Evolutionary conservation across 257 asterid species (phyloP).

Genomic region (Oldenlandia corymbosa): DNA sequence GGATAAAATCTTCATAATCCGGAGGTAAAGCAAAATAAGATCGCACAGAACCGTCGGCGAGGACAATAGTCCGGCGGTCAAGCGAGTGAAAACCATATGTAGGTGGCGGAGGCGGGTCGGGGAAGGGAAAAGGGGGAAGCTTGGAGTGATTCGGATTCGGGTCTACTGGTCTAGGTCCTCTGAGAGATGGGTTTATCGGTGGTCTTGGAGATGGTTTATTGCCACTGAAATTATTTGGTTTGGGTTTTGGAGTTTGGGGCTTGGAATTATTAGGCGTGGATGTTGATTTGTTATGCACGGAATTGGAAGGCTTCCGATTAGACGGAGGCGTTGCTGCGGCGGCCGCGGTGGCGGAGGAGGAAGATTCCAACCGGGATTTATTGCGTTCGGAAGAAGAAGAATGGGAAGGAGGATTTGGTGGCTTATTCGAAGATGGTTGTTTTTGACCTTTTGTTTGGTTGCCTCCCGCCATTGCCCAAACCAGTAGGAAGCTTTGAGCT

Average conservation of each 20-base stretch:
- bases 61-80: constrained; percentile 65
- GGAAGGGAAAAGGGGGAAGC: constrained; percentile 48
- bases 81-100: constrained; percentile 92
- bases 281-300: constrained; percentile 30
- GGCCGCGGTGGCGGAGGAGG: constrained; percentile 26
- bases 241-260: constrained; percentile 35
- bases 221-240: constrained; percentile 7
- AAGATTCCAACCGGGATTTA: constrained; percentile 45
- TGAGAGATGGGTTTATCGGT: constrained; percentile 13
- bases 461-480: constrained; percentile 45
- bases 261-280: constrained; percentile 30
- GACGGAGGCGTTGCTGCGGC: constrained; percentile 2
- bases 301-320: constrained; percentile 21
- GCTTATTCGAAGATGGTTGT: constrained; percentile 13
- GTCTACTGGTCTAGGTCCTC: constrained; percentile 15
- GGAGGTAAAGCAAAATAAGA: constrained; percentile 81
- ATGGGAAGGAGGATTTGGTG: constrained; percentile 33
- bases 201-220: constrained; percentile 19
- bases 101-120: constrained; percentile 83
- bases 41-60: constrained; percentile 80
- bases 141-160: constrained; percentile 10
- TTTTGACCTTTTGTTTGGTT: constrained; percentile 25
- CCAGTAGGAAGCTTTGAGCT: no score
- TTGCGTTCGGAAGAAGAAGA: constrained; percentile 38
- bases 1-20: constrained; percentile 62